These are phyloP conservation scores for Penicillium ochrochloron DNA, from an alignment of 495 filamentous ascomycete species.

Conservation along the genomic window DNA sequence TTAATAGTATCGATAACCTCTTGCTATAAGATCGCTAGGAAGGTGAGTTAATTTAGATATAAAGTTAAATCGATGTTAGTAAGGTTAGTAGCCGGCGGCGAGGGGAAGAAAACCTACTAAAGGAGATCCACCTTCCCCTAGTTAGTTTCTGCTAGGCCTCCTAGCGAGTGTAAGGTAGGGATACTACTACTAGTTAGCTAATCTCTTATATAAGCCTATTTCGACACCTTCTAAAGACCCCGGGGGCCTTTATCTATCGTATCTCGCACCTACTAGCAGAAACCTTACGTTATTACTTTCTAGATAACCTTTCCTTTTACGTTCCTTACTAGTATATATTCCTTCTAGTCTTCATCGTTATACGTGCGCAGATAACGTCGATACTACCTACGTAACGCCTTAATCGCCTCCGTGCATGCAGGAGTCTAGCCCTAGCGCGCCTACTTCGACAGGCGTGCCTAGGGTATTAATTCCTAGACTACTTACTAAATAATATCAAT, in stretches of 20 bases:
- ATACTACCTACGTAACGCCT: not conserved
- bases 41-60: not conserved
- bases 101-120: conserved; percentile 31
- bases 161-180: not conserved
- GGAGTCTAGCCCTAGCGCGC: conserved; percentile 14
- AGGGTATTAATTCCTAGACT: too few relatives aligned
- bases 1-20: conserved; percentile 23
- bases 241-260: too few relatives aligned
- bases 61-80: conserved; percentile 29
- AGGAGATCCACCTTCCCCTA: conserved; percentile 25
- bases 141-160: conserved; percentile 8
- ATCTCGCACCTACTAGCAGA: too few relatives aligned
- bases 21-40: too few relatives aligned
- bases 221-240: conserved; percentile 19
- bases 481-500: not conserved
- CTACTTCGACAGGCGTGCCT: conserved; percentile 12
- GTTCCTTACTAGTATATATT: too few relatives aligned
- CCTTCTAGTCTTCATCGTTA: conserved; percentile 1
- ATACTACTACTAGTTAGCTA: conserved; percentile 6
- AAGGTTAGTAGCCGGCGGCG: conserved; percentile 27
- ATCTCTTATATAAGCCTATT: conserved; percentile 18
- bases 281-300: too few relatives aligned
- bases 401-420: conserved; percentile 20
- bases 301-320: too few relatives aligned
- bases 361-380: not conserved